Conservation (phyloP, 2,329 filamentous ascomycete genomes). For the Pyrenophora tritici-repentis region DNA sequence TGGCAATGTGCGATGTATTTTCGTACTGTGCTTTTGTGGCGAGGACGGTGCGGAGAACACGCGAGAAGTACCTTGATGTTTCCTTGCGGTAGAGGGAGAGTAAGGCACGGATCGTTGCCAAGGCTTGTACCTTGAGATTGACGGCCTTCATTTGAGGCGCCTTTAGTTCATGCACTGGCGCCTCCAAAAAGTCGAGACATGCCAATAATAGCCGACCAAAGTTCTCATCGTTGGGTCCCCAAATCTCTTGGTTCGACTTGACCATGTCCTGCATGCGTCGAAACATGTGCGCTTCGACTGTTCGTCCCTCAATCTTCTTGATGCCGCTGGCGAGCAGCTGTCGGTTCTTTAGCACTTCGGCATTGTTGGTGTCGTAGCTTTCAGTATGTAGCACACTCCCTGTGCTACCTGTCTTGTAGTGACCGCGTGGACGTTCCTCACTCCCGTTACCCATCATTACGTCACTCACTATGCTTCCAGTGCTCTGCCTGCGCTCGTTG, state of each 20-base stretch:
- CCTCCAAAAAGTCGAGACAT: conserved; percentile 73
- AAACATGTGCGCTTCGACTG: conserved; percentile 81
- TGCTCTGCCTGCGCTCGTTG: conserved; percentile 41
- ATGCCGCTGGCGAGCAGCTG: conserved; percentile 76
- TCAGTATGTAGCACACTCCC: conserved; percentile 44
- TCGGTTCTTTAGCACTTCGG: conserved; percentile 52
- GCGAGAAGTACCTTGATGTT: conserved; percentile 70
- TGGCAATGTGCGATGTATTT: conserved; percentile 71
- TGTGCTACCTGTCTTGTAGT: conserved; percentile 47
- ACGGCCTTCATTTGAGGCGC: conserved; percentile 67
- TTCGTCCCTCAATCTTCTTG: conserved; percentile 70
- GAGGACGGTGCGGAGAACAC: conserved; percentile 70
- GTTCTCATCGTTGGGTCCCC: conserved; percentile 69
- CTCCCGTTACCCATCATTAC: conserved; percentile 33
- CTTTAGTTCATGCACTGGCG: conserved; percentile 53
- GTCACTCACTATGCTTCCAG: conserved; percentile 31
- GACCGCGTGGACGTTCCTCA: conserved; percentile 36
- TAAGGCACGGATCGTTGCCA: conserved; percentile 74
- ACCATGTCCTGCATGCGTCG: conserved; percentile 76
- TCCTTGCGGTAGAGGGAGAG: conserved; percentile 69
- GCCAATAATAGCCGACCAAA: conserved; percentile 71
- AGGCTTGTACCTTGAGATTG: conserved; percentile 74
- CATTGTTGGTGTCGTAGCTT: conserved; percentile 37
- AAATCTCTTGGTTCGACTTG: conserved; percentile 65
- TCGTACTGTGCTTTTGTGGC: conserved; percentile 69